These are phyloP conservation scores for Fusarium anthophilum DNA, from an alignment of 2,329 filamentous ascomycete genomes.

Conservation along the genomic window DNA sequence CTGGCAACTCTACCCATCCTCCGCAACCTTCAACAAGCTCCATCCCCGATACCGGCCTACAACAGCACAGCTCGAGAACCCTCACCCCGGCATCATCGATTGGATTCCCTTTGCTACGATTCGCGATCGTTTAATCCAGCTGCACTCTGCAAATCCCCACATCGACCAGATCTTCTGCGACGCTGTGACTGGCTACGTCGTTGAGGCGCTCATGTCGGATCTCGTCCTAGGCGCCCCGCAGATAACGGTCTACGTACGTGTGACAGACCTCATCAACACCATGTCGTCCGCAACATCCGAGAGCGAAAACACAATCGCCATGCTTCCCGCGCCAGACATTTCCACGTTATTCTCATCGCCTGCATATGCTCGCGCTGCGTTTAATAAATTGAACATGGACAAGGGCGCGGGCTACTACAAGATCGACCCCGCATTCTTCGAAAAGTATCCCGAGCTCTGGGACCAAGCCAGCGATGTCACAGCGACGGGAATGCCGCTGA, in stretches of 20 bases:
- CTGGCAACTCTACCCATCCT: slow-evolving; percentile 46
- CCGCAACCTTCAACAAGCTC: slow-evolving; percentile 39
- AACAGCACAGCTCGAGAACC: slow-evolving; percentile 33
- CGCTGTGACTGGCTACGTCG: slow-evolving; percentile 46
- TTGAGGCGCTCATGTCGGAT: slow-evolving; percentile 44
- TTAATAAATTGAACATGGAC: slow-evolving; percentile 45
- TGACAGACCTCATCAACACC: slow-evolving; percentile 45
- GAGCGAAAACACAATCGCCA: background rate
- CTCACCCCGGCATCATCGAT: slow-evolving; percentile 45
- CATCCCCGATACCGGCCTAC: slow-evolving; percentile 45
- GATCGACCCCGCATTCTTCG: slow-evolving; percentile 46
- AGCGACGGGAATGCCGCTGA: slow-evolving; percentile 44
- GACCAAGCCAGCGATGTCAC: slow-evolving; percentile 40
- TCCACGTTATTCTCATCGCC: slow-evolving; percentile 37
- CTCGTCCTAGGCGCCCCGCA: slow-evolving; percentile 39
- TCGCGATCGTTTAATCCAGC: slow-evolving; percentile 43
- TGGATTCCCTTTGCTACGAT: slow-evolving; percentile 46
- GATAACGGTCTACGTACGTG: slow-evolving; percentile 43
- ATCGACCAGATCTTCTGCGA: slow-evolving; percentile 49
- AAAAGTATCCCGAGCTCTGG: slow-evolving; percentile 46
- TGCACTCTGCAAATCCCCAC: slow-evolving; percentile 44
- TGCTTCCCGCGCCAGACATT: slow-evolving; percentile 40
- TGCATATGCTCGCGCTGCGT: slow-evolving; percentile 39
- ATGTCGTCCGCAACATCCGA: slow-evolving; percentile 27
- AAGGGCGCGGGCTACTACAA: slow-evolving; percentile 46